These are phyloP conservation scores for Penicillium lividum DNA, from an alignment of 495 filamentous ascomycete genomes.

Conservation along the genomic window DNA sequence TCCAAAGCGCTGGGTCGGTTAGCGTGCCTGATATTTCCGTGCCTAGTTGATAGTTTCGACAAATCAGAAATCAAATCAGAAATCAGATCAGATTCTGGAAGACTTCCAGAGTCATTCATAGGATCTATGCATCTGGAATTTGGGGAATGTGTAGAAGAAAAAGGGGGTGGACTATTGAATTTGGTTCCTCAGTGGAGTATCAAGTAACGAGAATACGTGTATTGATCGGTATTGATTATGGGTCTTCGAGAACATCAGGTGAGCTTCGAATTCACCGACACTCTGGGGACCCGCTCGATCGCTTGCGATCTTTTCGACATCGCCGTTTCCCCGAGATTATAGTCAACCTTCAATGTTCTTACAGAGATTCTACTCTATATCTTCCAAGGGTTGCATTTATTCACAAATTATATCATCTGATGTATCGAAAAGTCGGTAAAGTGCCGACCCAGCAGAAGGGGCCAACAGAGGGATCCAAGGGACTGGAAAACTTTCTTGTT, in stretches of 20 bases:
- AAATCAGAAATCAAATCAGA: neutral
- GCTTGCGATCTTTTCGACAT: neutral
- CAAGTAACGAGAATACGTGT: neutral
- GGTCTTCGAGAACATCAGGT: conserved; percentile 31
- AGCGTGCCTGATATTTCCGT: conserved; percentile 21
- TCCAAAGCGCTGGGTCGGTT: conserved; percentile 21
- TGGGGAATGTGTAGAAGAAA: neutral
- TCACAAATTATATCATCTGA: neutral
- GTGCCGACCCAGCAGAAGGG: conserved; percentile 28
- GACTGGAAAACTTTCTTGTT: conserved; percentile 24
- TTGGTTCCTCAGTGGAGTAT: neutral
- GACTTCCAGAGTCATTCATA: neutral
- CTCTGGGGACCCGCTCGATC: conserved; percentile 29
- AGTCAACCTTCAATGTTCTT: too few relatives aligned
- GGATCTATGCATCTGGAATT: neutral
- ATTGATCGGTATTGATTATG: conserved; percentile 9
- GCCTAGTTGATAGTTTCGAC: conserved; percentile 1
- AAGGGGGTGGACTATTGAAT: conserved; percentile 12
- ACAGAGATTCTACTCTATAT: too few relatives aligned
- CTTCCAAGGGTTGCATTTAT: neutral
- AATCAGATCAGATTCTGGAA: neutral
- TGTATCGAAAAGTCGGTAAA: conserved; percentile 32
- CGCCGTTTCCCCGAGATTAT: too few relatives aligned
- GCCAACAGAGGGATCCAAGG: conserved; percentile 28
- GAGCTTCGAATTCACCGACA: conserved; percentile 35